Base-by-base conservation (phyloP, 331 rosid genomes). In the Malus hybrid region DNA sequence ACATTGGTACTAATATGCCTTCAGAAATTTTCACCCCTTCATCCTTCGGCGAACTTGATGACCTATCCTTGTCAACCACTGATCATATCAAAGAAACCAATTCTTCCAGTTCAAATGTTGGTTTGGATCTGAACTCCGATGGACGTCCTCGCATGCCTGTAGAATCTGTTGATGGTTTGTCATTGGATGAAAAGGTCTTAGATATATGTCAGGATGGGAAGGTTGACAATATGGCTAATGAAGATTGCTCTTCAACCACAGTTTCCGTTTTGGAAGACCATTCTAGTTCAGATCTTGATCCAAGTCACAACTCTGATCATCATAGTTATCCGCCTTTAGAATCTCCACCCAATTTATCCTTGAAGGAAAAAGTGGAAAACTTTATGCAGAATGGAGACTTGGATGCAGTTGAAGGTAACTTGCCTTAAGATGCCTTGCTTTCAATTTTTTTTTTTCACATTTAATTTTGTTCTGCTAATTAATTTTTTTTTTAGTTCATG, bases 341-440 rank as follows among this genome's bases (percentile, higher is more conserved):
- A 63, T 66, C 75, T 78, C 80, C 79, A 4, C 61, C 66, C 56
- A 70, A 68, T 74, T 73, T 81, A 39, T 83, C 93, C 69, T 76
- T 90, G 75, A 85, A 82, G 84, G 90, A 87, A 71, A 94, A 83
- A 85, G 97, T 84, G 50, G 89, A 86, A 84, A 85, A 85, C 29
- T 92, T 94, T 81, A 82, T 90, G 79, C 93, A 82, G 79, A 83
- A 83, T 81, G 97, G 99, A 84, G 88, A 87, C 77, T 79, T 90
- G 75, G 99, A 86, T 81, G 79, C 80, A 28, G 67, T 84, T 68
- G 93, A 90, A 78, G 97, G 99, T 92, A 75, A 53, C 76, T 74
- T 80, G 42, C 60, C n/a, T 71, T 33, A 6, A 55, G 75, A 29
- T 20, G 32, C 46, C 32, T 20, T 56, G 6, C 20, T 33, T 19